Base-by-base conservation (phyloP, 192 early-diverging fungal species). In the Thamnidium elegans region DNA sequence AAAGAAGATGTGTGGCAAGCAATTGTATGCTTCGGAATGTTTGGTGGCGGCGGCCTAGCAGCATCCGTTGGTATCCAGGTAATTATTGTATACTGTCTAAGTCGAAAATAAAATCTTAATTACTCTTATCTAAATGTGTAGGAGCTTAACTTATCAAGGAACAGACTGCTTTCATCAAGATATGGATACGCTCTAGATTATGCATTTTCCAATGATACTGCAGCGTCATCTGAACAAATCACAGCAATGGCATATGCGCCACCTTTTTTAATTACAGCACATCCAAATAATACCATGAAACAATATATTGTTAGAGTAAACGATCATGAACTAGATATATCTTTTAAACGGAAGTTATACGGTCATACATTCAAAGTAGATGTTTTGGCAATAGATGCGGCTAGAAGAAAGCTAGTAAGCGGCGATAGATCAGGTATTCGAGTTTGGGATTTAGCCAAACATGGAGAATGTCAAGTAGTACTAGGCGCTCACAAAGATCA, bases 251-350 rank as follows among this genome's bases (percentile, higher is more conserved):
- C 58, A 4, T 79, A 75, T 55, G 64, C 71, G 13, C 7, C 23
- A 11, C 74, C 80, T 15, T 78, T 72, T 44, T 65, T 83, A 19
- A 65, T 78, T 7, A 79, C 81, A 14, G 75, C 78, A 19, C 78
- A 79, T 39, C 43, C 63, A 7, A 76, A 83, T 31, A 83, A 83
- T 43, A 81, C 70, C 19, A 73, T 83, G 20, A 75, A 77, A 43
- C 68, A 78, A 10, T 83, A 78, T 53, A 21, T 63, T n/a, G 60
- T 79, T n/a, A 17, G 66, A 5, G 54, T 53, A 32, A 30, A 26
- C 9, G 45, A 50, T 26, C 47, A 19, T 1, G 21, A 4, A 7
- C 52, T 77, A 14, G 58, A 72, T 42, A 52, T 75, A 17, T 50
- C 19, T 15, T 81, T 79, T 62, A 21, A 64, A 7, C 68, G 72